Evolutionary conservation across 108 stramenopile species (phyloP), one percentile per base, ranked within the genome.

Genomic region (Nannochloropsis oceanica): DNA sequence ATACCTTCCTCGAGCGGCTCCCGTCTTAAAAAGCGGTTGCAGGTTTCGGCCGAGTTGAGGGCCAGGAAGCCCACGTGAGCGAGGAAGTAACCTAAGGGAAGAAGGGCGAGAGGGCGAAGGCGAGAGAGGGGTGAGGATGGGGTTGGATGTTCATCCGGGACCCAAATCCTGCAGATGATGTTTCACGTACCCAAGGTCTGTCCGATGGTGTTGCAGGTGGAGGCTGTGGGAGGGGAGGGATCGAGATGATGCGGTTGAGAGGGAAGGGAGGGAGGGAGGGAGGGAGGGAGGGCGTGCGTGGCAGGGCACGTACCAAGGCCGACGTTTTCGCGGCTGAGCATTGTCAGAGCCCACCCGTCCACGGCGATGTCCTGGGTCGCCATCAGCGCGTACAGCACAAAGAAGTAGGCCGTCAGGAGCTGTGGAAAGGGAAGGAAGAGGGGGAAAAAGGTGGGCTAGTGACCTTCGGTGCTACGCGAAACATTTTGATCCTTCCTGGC

Each of bases 321-420:
- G 13, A 96, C 91, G 92, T 97, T 98, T 44, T 94, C 92, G 80
- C 94, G 95, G 84, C 92, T 92, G 27, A 99, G 90, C 98, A 99
- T 97, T 13, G 99, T 99, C 84, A 99, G 91, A 11, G 99, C 99
- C 99, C 99, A 99, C 26, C 99, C 99, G 91, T 99, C 99, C 12
- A 99, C 98, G 34, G 99, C 99, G 86, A 99, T 96, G 89, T 99
- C 99, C 91, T 99, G 97, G 18, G 99, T 99, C 14, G 99, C 99
- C 95, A 97, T 97, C 27, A 98, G 92, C 84, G 97, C 94, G 91
- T 99, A 99, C 42, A 99, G 85, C 25, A 91, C 86, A 85, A 98
- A 95, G 93, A 99, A 99, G 89, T 95, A 97, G 13, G 84, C 80
- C 2, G 99, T 98, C 25, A 98, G 92, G 59, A 93, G 93, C 85